phyloP scores from a whole-genome alignment of 2,329 filamentous ascomycete genomes.

The Fusarium sp. region DNA sequence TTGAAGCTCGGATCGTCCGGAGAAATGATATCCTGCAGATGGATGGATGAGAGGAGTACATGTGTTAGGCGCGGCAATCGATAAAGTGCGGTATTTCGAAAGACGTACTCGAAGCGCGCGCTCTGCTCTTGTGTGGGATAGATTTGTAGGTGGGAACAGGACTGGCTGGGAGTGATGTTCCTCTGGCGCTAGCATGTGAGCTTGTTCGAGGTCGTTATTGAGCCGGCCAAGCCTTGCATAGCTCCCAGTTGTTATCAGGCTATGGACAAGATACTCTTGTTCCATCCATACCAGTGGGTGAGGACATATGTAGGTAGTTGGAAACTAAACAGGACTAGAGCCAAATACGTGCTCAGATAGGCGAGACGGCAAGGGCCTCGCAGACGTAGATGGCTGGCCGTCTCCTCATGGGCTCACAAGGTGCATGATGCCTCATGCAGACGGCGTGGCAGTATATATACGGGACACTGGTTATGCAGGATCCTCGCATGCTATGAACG shows the following conservation, averaged over 20 bases:
- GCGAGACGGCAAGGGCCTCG: constrained; percentile 12
- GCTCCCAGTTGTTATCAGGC: neutral
- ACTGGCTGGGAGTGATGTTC: neutral
- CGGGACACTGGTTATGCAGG: constrained; percentile 6
- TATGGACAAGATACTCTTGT: neutral
- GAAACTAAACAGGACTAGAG: neutral
- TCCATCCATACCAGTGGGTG: neutral
- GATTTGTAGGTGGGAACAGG: neutral
- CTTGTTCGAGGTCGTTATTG: neutral
- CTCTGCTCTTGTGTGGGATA: neutral
- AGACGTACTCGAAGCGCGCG: neutral
- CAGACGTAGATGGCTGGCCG: constrained; percentile 16
- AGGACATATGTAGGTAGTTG: neutral
- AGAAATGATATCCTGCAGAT: neutral
- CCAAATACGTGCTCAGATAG: constrained; percentile 7
- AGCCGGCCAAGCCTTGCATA: neutral
- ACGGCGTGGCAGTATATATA: constrained; percentile 36
- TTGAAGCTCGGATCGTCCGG: neutral
- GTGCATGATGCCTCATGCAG: constrained; percentile 1
- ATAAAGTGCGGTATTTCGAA: neutral
- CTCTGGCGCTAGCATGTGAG: neutral
- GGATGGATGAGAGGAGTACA: neutral
- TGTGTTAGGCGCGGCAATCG: neutral
- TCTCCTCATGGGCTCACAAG: constrained; percentile 4
- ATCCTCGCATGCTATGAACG: neutral